Base-by-base conservation (phyloP, 306 rosid genomes). In the Vigna mungo region DNA sequence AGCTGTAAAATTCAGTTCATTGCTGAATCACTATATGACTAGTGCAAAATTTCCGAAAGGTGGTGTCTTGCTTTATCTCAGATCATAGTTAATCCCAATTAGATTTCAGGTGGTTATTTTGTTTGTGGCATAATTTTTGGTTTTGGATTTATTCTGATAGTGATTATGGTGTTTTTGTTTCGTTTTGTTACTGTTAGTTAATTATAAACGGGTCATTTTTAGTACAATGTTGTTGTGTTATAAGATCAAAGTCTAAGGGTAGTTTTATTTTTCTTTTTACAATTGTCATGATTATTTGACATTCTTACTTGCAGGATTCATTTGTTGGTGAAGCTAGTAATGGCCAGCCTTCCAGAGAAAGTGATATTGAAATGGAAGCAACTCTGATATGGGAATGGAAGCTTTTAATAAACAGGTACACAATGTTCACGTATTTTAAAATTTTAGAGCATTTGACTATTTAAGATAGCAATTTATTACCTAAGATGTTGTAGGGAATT, bases 401-500 rank as follows among this genome's bases (percentile, higher is more conserved):
- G 74, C 87, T 74, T 93, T 93, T 84, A 91, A 93, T 83, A 93
- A 91, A 81, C 95, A 93, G 98, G 98, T 93, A 32, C 69, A 51
- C 80, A 43, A 71, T 73, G 78, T 18, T n/a, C 79, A 47, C 58
- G 47, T 17, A 53, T 6, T 54, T 69, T 68, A 15, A 5, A 37
- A 37, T 64, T 61, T 62, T 20, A 18, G 49, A 8, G 52, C 52
- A 68, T 76, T 74, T 67, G 27, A 44, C 71, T 70, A 8, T 71
- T 71, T 17, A 18, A 49, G 48, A 30, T 27, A 36, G 47, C 17
- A 20, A 53, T 37, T 65, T 65, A 36, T 36, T 52, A 63, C 54
- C 44, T 46, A 46, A 1, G 15, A 43, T 18, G 39, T 78, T 72
- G 18, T 52, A 23, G 61, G 68, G 23, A 37, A 39, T 72, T 25